Evolutionary conservation across 768 basidiomycete species (phyloP).

Genomic region (Boletus reticuloceps): DNA sequence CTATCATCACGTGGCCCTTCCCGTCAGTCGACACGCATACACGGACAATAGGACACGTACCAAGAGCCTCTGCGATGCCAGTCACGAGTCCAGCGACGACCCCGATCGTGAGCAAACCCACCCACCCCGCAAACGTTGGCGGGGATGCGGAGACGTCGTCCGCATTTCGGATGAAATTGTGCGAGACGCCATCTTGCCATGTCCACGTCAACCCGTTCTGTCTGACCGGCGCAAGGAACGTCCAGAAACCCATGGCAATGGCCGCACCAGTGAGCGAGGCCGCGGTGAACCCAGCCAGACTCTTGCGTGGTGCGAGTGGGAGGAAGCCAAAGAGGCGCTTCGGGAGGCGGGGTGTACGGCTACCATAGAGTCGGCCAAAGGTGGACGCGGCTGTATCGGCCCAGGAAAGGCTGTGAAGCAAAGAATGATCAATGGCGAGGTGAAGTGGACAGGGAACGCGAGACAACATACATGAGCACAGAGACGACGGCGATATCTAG

Average conservation of each 20-base stretch:
- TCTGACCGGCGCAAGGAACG: conserved; percentile 51
- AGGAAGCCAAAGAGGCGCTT: conserved; percentile 44
- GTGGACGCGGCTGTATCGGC: conserved; percentile 94
- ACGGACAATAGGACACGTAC: conserved; percentile 42
- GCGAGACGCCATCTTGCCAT: conserved; percentile 49
- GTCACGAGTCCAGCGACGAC: conserved; percentile 73
- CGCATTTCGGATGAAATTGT: conserved; percentile 18
- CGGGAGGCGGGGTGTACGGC: conserved; percentile 62
- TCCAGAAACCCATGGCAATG: conserved; percentile 73
- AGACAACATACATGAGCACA: conserved; percentile 71
- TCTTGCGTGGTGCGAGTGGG: conserved; percentile 80
- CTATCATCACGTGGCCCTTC: conserved; percentile 36
- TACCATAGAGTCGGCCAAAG: conserved; percentile 81
- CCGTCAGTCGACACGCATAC: not conserved
- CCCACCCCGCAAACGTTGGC: conserved; percentile 23
- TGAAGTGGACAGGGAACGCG: not conserved
- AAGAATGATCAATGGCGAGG: not conserved
- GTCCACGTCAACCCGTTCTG: conserved; percentile 49
- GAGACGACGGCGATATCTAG: conserved; percentile 87
- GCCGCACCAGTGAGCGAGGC: conserved; percentile 69
- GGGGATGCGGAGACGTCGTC: not conserved
- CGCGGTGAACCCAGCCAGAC: conserved; percentile 79
- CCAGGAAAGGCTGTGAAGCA: conserved; percentile 75
- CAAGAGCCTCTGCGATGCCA: conserved; percentile 86
- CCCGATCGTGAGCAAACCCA: conserved; percentile 55